Conservation (phyloP, 2,329 filamentous ascomycete genomes). For the Blastomyces parvus region DNA sequence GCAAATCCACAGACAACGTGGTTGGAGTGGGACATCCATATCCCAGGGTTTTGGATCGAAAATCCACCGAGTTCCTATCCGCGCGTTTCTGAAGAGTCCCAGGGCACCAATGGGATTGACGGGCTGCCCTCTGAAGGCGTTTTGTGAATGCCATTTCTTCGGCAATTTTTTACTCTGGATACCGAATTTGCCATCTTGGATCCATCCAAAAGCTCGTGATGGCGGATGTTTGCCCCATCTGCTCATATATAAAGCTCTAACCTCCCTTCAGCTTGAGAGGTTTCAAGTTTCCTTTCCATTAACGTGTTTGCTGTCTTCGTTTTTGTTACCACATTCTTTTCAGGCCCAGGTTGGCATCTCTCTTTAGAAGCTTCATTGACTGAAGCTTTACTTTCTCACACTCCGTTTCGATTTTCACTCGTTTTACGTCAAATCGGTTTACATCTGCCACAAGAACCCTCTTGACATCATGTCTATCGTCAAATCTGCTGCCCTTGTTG, state of each 20-base stretch:
- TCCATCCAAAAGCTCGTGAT: background rate
- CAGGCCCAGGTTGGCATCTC: slow-evolving; percentile 1
- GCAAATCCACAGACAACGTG: background rate
- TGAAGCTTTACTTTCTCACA: slow-evolving; percentile 5
- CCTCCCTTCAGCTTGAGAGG: background rate
- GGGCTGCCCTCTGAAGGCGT: background rate
- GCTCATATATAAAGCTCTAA: background rate
- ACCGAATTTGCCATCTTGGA: background rate
- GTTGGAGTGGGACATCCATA: background rate
- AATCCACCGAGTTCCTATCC: background rate
- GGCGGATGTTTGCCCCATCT: background rate
- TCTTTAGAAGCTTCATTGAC: slow-evolving; percentile 10
- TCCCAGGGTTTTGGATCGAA: background rate
- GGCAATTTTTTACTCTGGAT: background rate
- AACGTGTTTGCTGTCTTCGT: background rate
- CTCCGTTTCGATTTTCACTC: background rate
- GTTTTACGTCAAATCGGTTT: background rate
- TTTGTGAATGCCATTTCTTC: background rate
- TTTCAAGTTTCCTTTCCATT: background rate
- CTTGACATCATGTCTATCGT: slow-evolving; percentile 1
- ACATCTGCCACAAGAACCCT: background rate
- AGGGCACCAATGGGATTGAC: background rate
- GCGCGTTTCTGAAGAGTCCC: background rate
- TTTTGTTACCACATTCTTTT: background rate
- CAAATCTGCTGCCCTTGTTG: background rate